Base-by-base conservation (phyloP, 129 eudicot species). In the Heracleum sosnowskyi region DNA sequence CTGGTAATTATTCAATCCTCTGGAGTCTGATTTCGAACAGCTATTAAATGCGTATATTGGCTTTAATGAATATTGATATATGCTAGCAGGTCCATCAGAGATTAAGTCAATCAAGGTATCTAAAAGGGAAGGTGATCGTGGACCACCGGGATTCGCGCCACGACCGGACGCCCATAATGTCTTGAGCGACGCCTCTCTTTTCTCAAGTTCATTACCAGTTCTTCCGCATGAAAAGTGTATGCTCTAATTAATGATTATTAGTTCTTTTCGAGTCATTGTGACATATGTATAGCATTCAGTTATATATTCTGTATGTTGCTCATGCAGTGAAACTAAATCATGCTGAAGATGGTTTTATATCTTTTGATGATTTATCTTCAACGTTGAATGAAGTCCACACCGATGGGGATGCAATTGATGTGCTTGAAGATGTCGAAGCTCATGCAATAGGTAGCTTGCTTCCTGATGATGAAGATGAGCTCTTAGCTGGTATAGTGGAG, bases 391-490 rank as follows among this genome's bases (percentile, higher is more conserved):
- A 79, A 77, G 60, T 84, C 37, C 76, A 76, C 17, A 73, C 64
- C 22, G 81, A 82, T n/a, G 80, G 36, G 35, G 90, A 83, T 47
- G 79, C 75, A 60, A 81, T 66, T 28, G 93, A 82, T 60, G 51
- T 82, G 51, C 83, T 87, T 29, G 88, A 84, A 78, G 91, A 84
- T 28, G 77, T 82, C 77, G 82, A 84, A 74, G 76, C 74, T 44
- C 80, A 76, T 40, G 83, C 87, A 44, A 78, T 83, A 71, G 90
- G 96, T 29, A 84, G 79, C 83, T 74, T 93, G 78, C 88, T 96
- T 31, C 99, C 97, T 55, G 96, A 64, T 73, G 97, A 96, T 69
- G 97, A 94, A 49, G 97, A 96, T 45, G 99, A 96, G 72, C 96
- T 96, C 78, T 80, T 96, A 76, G 91, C 91, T 53, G 97, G 96